Evolutionary conservation across 2,329 filamentous ascomycete genomes (phyloP).

Genomic region (Clonostachys byssicola): DNA sequence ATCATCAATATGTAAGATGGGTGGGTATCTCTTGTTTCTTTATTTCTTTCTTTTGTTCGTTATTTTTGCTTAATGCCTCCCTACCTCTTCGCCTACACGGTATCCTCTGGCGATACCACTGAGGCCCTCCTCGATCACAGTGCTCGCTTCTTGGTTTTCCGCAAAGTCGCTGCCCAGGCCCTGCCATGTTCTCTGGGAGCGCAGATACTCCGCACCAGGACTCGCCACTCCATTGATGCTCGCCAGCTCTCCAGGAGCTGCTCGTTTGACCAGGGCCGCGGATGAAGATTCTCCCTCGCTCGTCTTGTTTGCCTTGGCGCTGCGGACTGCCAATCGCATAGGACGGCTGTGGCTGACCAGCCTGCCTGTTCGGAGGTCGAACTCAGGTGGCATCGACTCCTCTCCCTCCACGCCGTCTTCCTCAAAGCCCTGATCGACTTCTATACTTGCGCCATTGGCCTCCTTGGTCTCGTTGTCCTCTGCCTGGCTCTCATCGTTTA

Average conservation of each 20-base stretch:
- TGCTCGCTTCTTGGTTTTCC: slow-evolving; percentile 46
- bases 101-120: slow-evolving; percentile 89
- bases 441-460: slow-evolving; percentile 10
- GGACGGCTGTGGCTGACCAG: slow-evolving; percentile 77
- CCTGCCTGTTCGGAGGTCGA: slow-evolving; percentile 83
- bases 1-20: too few relatives aligned
- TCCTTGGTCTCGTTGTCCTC: slow-evolving; percentile 5
- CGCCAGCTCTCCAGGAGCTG: slow-evolving; percentile 60
- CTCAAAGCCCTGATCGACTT: slow-evolving; percentile 8
- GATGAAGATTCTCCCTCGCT: slow-evolving; percentile 9
- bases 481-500: background rate
- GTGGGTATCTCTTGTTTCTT: too few relatives aligned
- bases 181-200: slow-evolving; percentile 82
- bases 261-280: slow-evolving; percentile 52
- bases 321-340: slow-evolving; percentile 47
- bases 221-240: slow-evolving; percentile 84
- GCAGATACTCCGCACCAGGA: slow-evolving; percentile 83
- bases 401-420: slow-evolving; percentile 49
- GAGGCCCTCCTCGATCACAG: slow-evolving; percentile 77
- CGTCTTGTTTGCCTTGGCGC: slow-evolving; percentile 7
- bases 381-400: slow-evolving; percentile 81
- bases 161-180: slow-evolving; percentile 83
- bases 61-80: slow-evolving; percentile 15
- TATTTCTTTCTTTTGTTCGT: too few relatives aligned
- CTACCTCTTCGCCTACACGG: slow-evolving; percentile 58